Evolutionary conservation across 2,329 filamentous ascomycete genomes (phyloP), one percentile per base, ranked within the genome.

Genomic region (Fonsecaea monophora): DNA sequence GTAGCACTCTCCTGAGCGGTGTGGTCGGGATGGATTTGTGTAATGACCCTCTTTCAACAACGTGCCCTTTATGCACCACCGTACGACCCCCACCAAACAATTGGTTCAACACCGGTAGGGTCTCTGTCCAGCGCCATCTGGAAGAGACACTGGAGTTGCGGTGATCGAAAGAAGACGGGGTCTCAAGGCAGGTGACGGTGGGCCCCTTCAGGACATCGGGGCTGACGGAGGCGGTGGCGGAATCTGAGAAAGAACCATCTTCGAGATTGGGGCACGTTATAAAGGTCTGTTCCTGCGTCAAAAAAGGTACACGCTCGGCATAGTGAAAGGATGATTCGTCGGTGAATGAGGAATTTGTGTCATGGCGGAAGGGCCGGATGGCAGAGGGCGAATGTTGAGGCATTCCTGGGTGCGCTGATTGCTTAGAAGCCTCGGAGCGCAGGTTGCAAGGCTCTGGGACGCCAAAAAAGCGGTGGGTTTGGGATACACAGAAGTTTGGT

Each of bases 281-380:
- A 53, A 66, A 68, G 21, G 66, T 37, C 57, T 64, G 68, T 59
- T 68, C 66, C 66, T 66, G 65, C 53, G 66, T 65, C 59, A 70
- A 48, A 25, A 70, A 70, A 60, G 68, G 68, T 32, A 70, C 61
- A 53, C 59, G 60, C 48, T 70, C 68, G n/a, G 60, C 15, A 12
- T 64, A 18, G 50, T 25, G 25, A 25, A 32, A 10, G 10, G 65
- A 62, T 60, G 54, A 61, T 62, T 68, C 66, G 60, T 57, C 37
- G 32, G 25, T 25, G 21, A 15, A 30, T 34, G 56, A 25, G 8
- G 38, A 12, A 50, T n/a, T 48, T 38, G 18, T 40, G 48, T 57
- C 45, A 38, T 62, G 60, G 57, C 64, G 65, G 66, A 70, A 62
- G 45, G 45, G 18, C 58, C 63, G 68, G 64, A 64, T 60, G 34